phyloP scores from a whole-genome alignment of 2,329 filamentous ascomycete species.

The Pseudocercospora musae region DNA sequence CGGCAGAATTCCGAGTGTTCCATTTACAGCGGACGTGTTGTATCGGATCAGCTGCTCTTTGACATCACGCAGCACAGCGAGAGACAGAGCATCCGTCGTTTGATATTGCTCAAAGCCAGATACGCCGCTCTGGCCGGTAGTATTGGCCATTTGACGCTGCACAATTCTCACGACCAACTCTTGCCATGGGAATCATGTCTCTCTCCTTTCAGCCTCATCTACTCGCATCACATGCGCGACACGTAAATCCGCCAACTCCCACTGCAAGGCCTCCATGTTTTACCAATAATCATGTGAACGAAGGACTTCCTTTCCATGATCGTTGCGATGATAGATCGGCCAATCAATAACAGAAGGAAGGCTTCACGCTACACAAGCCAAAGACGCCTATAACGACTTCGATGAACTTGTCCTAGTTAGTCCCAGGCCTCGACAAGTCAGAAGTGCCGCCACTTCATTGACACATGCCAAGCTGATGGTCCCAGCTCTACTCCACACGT shows the following conservation, averaged over 20 bases:
- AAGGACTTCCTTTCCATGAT: background rate
- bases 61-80: slow-evolving; percentile 15
- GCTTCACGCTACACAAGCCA: background rate
- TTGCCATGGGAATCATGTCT: background rate
- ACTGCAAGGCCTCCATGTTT: too few relatives aligned
- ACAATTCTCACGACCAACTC: background rate
- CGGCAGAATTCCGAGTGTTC: slow-evolving; percentile 15
- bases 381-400: too few relatives aligned
- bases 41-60: slow-evolving; percentile 15
- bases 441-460: background rate
- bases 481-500: background rate
- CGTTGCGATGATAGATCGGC: too few relatives aligned
- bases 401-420: too few relatives aligned
- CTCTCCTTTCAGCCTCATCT: too few relatives aligned
- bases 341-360: background rate
- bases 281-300: too few relatives aligned
- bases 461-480: background rate
- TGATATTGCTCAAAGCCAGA: slow-evolving; percentile 13
- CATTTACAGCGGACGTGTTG: slow-evolving; percentile 19
- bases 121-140: slow-evolving; percentile 20
- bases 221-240: background rate
- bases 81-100: slow-evolving; percentile 18
- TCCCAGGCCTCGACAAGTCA: too few relatives aligned
- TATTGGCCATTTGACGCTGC: slow-evolving; percentile 8
- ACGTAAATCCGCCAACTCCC: background rate